Percentiles rank a stretch among this genome's conserved stretches.
These are phyloP conservation scores for Lasiosphaeria miniovina DNA, from an alignment of 495 filamentous ascomycete genomes.

Conservation along the genomic window DNA sequence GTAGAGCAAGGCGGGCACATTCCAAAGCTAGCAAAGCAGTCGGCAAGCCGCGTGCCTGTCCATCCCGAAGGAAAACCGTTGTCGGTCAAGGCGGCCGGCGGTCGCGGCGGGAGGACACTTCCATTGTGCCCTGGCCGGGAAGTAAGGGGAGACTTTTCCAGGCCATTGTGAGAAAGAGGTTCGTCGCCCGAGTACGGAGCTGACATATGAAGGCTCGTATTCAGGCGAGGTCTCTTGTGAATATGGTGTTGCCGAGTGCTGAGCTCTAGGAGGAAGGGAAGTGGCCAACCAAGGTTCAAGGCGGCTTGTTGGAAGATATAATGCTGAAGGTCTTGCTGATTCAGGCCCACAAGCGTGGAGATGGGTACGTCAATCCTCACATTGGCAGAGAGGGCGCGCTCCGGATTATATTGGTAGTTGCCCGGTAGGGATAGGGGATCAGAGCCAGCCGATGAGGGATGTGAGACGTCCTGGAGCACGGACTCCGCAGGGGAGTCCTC, in stretches of 20 bases:
- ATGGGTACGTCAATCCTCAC: conserved; percentile 28
- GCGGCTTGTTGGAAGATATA: conserved; percentile 39
- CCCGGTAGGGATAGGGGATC: conserved; percentile 30
- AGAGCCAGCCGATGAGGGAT: conserved; percentile 28
- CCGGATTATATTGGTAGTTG: conserved; percentile 40
- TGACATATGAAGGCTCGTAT: conserved; percentile 30
- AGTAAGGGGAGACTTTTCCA: conserved; percentile 39
- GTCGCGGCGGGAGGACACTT: conserved; percentile 15
- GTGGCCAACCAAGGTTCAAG: conserved; percentile 18
- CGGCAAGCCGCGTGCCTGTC: conserved; percentile 34
- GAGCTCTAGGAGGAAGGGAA: conserved; percentile 16
- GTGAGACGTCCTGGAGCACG: conserved; percentile 35
- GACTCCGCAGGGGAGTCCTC: conserved; percentile 39
- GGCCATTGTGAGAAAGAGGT: conserved; percentile 20
- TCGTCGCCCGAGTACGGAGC: conserved; percentile 17
- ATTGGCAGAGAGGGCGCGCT: conserved; percentile 30
- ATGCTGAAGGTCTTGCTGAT: conserved; percentile 32
- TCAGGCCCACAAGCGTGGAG: conserved; percentile 25
- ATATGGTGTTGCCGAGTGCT: conserved; percentile 18
- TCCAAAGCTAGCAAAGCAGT: conserved; percentile 37
- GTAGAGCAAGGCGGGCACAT: conserved; percentile 40
- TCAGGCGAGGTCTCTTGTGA: conserved; percentile 38
- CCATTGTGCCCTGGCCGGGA: conserved; percentile 22
- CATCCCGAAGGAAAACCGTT: conserved; percentile 28
- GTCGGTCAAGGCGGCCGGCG: conserved; percentile 20